Evolutionary conservation across 1,139 yeast genomes (phyloP).

Genomic region (Blastobotrys elegans): DNA sequence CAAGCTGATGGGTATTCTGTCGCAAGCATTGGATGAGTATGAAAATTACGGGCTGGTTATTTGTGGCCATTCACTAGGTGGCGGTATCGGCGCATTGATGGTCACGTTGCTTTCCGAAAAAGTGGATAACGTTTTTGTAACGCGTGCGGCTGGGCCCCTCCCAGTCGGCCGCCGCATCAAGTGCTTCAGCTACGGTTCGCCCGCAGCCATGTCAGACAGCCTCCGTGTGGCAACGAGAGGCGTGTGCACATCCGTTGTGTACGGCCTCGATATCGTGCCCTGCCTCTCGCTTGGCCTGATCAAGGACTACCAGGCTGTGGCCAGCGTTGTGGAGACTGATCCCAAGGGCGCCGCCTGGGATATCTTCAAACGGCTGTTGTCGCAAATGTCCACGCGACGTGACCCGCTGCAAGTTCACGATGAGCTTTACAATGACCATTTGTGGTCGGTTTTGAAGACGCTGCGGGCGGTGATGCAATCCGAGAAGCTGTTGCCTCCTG

Average conservation of each 20-base stretch:
- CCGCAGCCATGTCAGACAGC: constrained; percentile 31
- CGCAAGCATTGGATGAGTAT: constrained; percentile 25
- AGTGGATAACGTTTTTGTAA: constrained; percentile 22
- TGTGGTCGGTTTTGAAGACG: constrained; percentile 28
- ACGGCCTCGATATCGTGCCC: constrained; percentile 35
- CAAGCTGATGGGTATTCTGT: constrained; percentile 29
- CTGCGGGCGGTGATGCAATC: constrained; percentile 32
- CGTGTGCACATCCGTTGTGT: constrained; percentile 33
- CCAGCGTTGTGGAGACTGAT: constrained; percentile 29
- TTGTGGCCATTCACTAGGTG: constrained; percentile 37
- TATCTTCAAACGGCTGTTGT: constrained; percentile 27
- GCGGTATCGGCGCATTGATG: constrained; percentile 35
- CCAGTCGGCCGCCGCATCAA: constrained; percentile 32
- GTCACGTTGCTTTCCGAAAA: constrained; percentile 30
- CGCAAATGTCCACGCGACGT: constrained; percentile 29
- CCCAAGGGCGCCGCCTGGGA: constrained; percentile 28
- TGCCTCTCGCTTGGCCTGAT: constrained; percentile 34
- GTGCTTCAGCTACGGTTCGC: constrained; percentile 36
- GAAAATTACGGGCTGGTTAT: constrained; percentile 32
- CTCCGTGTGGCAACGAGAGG: constrained; percentile 28
- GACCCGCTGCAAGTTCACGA: constrained; percentile 24
- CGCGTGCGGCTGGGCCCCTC: constrained; percentile 16
- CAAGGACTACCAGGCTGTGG: constrained; percentile 33
- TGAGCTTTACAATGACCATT: constrained; percentile 28
- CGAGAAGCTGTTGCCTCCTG: constrained; percentile 35